Conservation (phyloP, 164 flowering plant species). For the Vitis amurensis region DNA sequence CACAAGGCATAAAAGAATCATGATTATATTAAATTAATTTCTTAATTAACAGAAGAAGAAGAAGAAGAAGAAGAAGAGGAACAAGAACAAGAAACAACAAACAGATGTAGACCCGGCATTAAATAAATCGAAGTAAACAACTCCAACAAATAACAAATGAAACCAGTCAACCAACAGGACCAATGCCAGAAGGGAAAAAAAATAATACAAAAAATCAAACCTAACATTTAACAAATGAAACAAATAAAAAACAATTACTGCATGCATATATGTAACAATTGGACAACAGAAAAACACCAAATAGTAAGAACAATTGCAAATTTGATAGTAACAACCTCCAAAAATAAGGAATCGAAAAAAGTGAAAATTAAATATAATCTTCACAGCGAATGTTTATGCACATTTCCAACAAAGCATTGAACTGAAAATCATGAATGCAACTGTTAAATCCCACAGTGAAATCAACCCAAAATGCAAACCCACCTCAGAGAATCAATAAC, state of each 20-base stretch:
- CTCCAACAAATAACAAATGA: too few species aligned
- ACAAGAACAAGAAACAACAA: background rate
- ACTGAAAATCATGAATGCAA: background rate
- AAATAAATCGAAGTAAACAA: too few species aligned
- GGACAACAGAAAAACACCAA: background rate
- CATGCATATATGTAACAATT: background rate
- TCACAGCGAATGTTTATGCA: too few species aligned
- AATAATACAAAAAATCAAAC: background rate
- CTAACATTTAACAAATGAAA: conserved; percentile 4
- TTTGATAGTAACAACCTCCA: background rate
- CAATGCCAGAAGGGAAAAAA: background rate
- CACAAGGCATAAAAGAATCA: too few species aligned
- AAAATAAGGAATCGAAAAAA: too few species aligned
- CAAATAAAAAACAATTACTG: background rate
- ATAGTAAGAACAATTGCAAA: background rate
- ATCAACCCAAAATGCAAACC: background rate
- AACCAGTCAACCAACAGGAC: background rate
- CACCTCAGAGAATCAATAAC: background rate
- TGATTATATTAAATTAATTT: too few species aligned
- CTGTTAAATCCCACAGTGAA: background rate
- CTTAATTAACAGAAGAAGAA: too few species aligned
- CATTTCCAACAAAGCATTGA: background rate
- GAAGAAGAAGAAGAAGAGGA: too few species aligned
- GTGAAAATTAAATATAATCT: too few species aligned
- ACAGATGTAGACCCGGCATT: background rate